Evolutionary conservation across 2,329 filamentous ascomycete genomes (phyloP), one percentile per base, ranked within the genome.

Genomic region (Dothideomycetes sp.): DNA sequence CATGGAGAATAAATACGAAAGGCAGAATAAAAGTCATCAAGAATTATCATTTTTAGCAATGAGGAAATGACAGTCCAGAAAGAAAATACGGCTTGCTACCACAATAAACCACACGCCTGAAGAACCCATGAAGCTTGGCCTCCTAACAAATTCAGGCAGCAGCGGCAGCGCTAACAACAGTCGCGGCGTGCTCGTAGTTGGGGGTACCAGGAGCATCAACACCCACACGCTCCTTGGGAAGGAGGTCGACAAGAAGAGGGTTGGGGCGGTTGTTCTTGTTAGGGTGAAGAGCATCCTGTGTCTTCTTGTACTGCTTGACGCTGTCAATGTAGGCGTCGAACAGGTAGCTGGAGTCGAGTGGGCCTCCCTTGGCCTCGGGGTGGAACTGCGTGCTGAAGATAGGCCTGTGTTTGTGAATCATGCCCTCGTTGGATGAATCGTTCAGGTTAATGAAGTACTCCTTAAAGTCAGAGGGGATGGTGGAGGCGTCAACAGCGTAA

Each of bases 351-450:
- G 85, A 93, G 70, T 98, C 91, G 66, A 94, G 83, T 40, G 91
- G 91, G 40, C 91, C 91, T 45, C 91, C 91, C 73, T 94, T 94
- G 51, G 91, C 91, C 68, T 98, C 91, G 12, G 91, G 91, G 60
- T 98, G 91, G 79, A 98, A 98, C 65, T 98, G 91, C 17, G 88
- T 94, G 48, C 84, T 89, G 75, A 98, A 96, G 61, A 98, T 98
- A 47, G 91, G 91, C 27, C 89, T 84, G 43, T 84, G 83, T 66
- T 83, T 87, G 75, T 98, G 91, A 60, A 95, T 87, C 78, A 98
- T 86, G 44, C 84, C 89, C 71, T 98, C 91, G 63, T 98, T 98
- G 63, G 83, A 89, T 46, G 87, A 85, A 58, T 98, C 91, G 65
- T 96, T 98, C 50, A 96, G 72, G 72, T 98, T 96, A 64, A 94